Conservation (phyloP, 2,329 filamentous ascomycete genomes). For the Massarina eburnea region DNA sequence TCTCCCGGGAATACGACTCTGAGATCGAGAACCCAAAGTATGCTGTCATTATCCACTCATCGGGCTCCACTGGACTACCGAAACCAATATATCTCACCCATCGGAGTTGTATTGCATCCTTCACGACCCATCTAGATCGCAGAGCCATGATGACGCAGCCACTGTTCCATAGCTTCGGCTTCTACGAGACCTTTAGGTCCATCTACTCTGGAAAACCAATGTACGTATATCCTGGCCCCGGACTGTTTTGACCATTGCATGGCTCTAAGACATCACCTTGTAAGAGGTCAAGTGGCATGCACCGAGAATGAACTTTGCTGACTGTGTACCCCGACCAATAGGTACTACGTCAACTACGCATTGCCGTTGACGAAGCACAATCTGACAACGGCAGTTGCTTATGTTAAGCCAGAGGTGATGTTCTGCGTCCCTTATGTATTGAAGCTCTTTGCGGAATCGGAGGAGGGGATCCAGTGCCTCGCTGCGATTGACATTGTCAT, state of each 20-base stretch:
- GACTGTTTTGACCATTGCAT: no score
- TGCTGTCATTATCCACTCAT: slow-evolving; percentile 47
- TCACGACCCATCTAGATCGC: slow-evolving; percentile 19
- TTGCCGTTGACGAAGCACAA: slow-evolving; percentile 24
- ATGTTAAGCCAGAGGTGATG: slow-evolving; percentile 53
- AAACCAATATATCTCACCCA: slow-evolving; percentile 65
- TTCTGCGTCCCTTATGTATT: slow-evolving; percentile 66
- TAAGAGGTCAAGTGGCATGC: no score
- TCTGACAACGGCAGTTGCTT: slow-evolving; percentile 13
- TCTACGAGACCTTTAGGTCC: slow-evolving; percentile 26
- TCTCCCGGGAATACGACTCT: slow-evolving; percentile 22
- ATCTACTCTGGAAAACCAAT: slow-evolving; percentile 28
- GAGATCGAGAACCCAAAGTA: slow-evolving; percentile 41
- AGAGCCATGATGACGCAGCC: slow-evolving; percentile 26
- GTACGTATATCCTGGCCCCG: no score
- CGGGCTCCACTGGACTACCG: slow-evolving; percentile 62
- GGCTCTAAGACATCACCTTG: no score
- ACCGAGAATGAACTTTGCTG: no score
- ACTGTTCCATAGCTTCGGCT: slow-evolving; percentile 27
- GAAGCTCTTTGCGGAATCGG: slow-evolving; percentile 62
- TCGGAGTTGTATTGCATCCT: slow-evolving; percentile 29
- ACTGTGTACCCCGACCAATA: no score
- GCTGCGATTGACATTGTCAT: slow-evolving; percentile 55
- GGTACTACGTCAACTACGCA: slow-evolving; percentile 25
- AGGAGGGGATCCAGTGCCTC: slow-evolving; percentile 55